phyloP scores from a whole-genome alignment of 768 basidiomycete species.

The Favolaschia claudopus region DNA sequence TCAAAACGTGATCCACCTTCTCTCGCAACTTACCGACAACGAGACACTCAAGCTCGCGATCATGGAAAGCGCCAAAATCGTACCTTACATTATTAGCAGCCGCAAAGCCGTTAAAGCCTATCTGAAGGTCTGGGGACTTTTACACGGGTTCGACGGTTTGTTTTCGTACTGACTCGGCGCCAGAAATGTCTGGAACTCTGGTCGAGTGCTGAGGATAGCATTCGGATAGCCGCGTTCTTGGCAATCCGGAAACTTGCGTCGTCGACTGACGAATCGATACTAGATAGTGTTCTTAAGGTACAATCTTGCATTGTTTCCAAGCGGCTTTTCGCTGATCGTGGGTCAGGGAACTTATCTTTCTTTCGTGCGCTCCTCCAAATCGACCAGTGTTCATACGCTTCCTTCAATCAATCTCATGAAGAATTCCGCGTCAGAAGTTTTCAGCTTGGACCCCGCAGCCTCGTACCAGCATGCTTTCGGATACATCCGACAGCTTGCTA shows the following conservation, averaged over 20 bases:
- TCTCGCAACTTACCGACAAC: conserved; percentile 76
- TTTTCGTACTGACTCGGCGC: conserved; percentile 4
- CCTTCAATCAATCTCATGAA: conserved; percentile 97
- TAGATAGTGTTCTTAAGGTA: conserved; percentile 90
- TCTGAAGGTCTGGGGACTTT: conserved; percentile 67
- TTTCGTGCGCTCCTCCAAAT: conserved; percentile 83
- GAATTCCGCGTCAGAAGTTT: conserved; percentile 94
- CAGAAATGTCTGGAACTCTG: conserved; percentile 87
- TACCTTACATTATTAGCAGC: conserved; percentile 88
- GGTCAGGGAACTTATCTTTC: conserved; percentile 86
- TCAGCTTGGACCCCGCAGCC: conserved; percentile 73
- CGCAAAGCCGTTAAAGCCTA: conserved; percentile 87
- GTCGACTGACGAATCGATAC: conserved; percentile 77
- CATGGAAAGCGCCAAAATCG: conserved; percentile 84
- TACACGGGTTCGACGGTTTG: background rate
- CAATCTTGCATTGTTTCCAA: conserved; percentile 10
- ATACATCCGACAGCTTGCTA: conserved; percentile 94
- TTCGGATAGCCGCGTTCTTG: conserved; percentile 87
- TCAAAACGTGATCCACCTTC: conserved; percentile 81
- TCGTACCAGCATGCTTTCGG: conserved; percentile 96
- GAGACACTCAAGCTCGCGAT: conserved; percentile 75
- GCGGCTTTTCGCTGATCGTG: conserved; percentile 2
- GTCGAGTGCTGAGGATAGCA: conserved; percentile 80
- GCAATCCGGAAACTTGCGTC: conserved; percentile 83
- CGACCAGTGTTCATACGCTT: conserved; percentile 85